Evolutionary conservation across 192 early-diverging fungal genomes (phyloP), one percentile per base, ranked within the genome.

Genomic region (Mycoemilia scoparia): DNA sequence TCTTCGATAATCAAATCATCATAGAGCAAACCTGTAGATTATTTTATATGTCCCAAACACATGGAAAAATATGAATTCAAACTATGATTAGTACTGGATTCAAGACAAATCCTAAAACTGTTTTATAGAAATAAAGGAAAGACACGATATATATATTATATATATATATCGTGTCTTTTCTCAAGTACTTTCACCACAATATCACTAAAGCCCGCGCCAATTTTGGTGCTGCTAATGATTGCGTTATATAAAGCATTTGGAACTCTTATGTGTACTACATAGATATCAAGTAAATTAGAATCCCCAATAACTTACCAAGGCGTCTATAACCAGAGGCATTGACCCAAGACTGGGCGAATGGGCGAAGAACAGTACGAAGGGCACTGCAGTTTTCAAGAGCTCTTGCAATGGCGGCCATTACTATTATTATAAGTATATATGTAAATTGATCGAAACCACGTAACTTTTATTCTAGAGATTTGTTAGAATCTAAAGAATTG

Each of bases 1-100:
- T 96, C 87, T 29, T 88, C 84, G 20, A 64, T 67, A 56, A 90
- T 63, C 29, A 96, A 57, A 57, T 92, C 91, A 67, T 96, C 91
- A 47, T 77, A 83, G 34, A 70, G 67, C 29, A 96, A 64, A 41
- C 91, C 91, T 58, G 52, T 18, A 2, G 21, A 32, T 5, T 14
- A 36, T n/a, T 39, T 8, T 12, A 13, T 24, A 80, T 28, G 19
- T 20, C 21, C 25, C 24, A 57, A 29, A n/a, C n/a, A 26, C 12
- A 21, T 41, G 5, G 3, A 14, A 33, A 17, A 21, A 5, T 5
- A 12, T 7, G 5, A 40, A 32, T n/a, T 12, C 7, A 24, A 9
- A 5, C 35, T 18, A 20, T 14, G 20, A 19, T 46, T 34, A 15
- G 10, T 36, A 12, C 15, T 46, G 11, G 20, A 6, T 12, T 20